Evolutionary conservation across 352 stramenopile genomes (phyloP), one percentile per base, ranked within the genome.

Genomic region (Globisporangium irregulare): DNA sequence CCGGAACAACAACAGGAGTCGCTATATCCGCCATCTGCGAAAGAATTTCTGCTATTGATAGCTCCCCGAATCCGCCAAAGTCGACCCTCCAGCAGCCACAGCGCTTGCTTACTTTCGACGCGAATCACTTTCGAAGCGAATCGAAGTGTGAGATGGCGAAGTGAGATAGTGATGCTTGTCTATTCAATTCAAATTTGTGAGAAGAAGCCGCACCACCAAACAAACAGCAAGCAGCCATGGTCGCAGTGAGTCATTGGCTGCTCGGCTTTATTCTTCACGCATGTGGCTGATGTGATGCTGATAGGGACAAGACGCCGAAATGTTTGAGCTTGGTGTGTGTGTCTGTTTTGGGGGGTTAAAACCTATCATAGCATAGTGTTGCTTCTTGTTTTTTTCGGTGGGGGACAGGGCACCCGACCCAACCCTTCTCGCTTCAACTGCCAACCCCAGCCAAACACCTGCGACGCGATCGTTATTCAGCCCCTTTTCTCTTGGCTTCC

Each of bases 381-480:
- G 12, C 36, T 24, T 59, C 4, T 59, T 59, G 5, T 14, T 34
- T 59, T 59, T 22, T 29, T 41, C n/a, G 27, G 54, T n/a, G 25
- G 22, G 54, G 54, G 54, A 59, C 54, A 32, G 34, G 54, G 54
- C 27, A 29, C 6, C 15, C 55, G 4, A 51, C 43, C 43, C 29
- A 61, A 61, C 55, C 55, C 55, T 61, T 48, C 55, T 61, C 55
- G 27, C 22, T 24, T 22, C 10, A 60, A 22, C 34, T 61, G 29
- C 50, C 50, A 56, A 27, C 50, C 50, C 9, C 20, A 27, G 9
- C 48, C 50, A 29, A 25, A 55, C n/a, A 56, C 55, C 55, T 61
- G 55, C 29, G 55, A 61, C 55, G 55, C 55, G 55, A 61, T 48
- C 56, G 56, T 62, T 62, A 20, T 62, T 62, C 32, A 20, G 29